phyloP scores from a whole-genome alignment of 2,329 filamentous ascomycete genomes.

The Fusarium clavum region DNA sequence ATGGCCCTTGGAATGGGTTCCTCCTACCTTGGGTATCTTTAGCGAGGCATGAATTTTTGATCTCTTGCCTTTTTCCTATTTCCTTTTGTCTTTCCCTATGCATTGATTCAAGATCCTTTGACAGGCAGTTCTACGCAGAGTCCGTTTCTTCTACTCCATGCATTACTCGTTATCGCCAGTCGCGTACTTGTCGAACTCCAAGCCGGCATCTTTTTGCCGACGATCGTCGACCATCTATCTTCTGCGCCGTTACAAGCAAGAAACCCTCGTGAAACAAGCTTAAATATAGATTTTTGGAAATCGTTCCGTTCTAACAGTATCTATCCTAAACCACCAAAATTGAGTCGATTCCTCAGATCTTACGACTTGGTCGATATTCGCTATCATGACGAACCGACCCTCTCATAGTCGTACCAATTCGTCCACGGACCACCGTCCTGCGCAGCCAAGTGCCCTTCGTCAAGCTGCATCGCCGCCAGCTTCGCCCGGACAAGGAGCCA shows the following conservation, averaged over 20 bases:
- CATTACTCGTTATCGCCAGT: slow-evolving; percentile 23
- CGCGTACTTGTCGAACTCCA: slow-evolving; percentile 21
- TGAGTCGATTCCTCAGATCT: neutral
- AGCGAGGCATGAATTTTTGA: slow-evolving; percentile 22
- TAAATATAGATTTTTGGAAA: neutral
- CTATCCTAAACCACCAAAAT: neutral
- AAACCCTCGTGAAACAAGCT: slow-evolving; percentile 7
- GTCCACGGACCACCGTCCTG: slow-evolving; percentile 54
- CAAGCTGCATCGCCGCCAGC: slow-evolving; percentile 51
- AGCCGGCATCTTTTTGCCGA: slow-evolving; percentile 16
- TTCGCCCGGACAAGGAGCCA: slow-evolving; percentile 40
- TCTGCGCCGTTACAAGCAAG: slow-evolving; percentile 5
- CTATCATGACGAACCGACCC: slow-evolving; percentile 45
- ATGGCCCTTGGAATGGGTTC: slow-evolving; percentile 32
- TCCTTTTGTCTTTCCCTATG: neutral
- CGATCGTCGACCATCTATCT: neutral
- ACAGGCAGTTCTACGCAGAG: slow-evolving; percentile 1
- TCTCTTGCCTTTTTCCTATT: slow-evolving; percentile 5
- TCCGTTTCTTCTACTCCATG: slow-evolving; percentile 20
- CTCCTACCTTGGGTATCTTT: slow-evolving; percentile 18
- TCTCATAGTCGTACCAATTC: slow-evolving; percentile 48
- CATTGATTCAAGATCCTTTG: slow-evolving; percentile 1
- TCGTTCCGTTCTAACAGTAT: neutral
- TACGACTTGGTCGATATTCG: slow-evolving; percentile 11
- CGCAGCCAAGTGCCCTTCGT: slow-evolving; percentile 60